Evolutionary conservation across 495 filamentous ascomycete genomes (phyloP).

Genomic region (Xylaria cubensis): DNA sequence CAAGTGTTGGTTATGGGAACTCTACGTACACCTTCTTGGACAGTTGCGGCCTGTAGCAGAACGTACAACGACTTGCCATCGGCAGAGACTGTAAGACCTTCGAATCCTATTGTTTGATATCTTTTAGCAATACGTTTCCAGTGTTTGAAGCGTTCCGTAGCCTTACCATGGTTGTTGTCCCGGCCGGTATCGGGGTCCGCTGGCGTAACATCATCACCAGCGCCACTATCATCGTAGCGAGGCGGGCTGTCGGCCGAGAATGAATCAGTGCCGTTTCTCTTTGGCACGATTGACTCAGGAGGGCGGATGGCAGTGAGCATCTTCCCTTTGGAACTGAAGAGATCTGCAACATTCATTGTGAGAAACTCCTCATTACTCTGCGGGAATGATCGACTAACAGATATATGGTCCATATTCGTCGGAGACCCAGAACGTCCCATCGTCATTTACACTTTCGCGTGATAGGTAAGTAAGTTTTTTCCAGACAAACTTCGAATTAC

Average conservation of each 20-base stretch:
- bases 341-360: constrained; percentile 34
- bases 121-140: background rate
- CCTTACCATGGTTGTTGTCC: constrained; percentile 72
- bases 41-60: constrained; percentile 70
- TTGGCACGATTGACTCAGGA: constrained; percentile 70
- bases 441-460: constrained; percentile 51
- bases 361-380: background rate
- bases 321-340: constrained; percentile 64
- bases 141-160: background rate
- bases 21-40: constrained; percentile 67
- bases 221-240: constrained; percentile 54
- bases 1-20: background rate
- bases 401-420: constrained; percentile 85
- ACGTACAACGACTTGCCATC: constrained; percentile 72
- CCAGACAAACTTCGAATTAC: background rate
- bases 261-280: constrained; percentile 62
- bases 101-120: constrained; percentile 54
- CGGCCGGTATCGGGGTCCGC: constrained; percentile 68
- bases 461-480: background rate
- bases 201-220: constrained; percentile 43
- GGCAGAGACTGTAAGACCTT: constrained; percentile 69
- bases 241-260: constrained; percentile 61
- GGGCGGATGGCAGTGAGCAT: constrained; percentile 73
- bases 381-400: constrained; percentile 48
- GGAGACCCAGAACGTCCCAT: constrained; percentile 75